These are phyloP conservation scores for Colletotrichum lindemuthianum DNA, from an alignment of 2,329 filamentous ascomycete species.

Conservation along the genomic window DNA sequence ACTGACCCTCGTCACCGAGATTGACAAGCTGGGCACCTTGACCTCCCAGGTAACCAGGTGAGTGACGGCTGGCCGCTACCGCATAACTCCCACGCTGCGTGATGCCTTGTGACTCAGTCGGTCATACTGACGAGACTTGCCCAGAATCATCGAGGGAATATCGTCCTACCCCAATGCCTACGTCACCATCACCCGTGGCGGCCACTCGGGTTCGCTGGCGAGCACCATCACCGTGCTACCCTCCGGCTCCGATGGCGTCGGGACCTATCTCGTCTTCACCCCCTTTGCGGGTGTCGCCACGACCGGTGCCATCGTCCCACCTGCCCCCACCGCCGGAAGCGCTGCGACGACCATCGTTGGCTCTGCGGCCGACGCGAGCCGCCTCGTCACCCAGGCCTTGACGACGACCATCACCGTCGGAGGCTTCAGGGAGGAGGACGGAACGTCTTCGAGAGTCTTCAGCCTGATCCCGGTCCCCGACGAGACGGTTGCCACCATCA, in stretches of 20 bases:
- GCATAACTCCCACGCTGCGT: background rate
- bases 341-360: conserved; percentile 14
- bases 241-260: conserved; percentile 18
- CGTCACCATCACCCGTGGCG: conserved; percentile 28
- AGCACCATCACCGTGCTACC: conserved; percentile 30
- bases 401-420: conserved; percentile 13
- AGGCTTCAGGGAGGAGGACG: background rate
- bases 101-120: background rate
- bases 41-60: conserved; percentile 26
- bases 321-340: conserved; percentile 9
- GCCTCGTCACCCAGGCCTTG: conserved; percentile 9
- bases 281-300: conserved; percentile 6
- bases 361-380: conserved; percentile 15
- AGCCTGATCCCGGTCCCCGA: conserved; percentile 7
- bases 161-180: conserved; percentile 27
- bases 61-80: background rate
- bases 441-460: background rate
- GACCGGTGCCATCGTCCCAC: conserved; percentile 6
- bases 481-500: conserved; percentile 5
- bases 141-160: conserved; percentile 14
- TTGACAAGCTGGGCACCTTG: conserved; percentile 30
- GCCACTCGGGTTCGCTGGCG: conserved; percentile 21
- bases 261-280: conserved; percentile 30
- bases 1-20: conserved; percentile 26
- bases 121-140: background rate